Evolutionary conservation across 2,329 filamentous ascomycete genomes (phyloP), one percentile per base, ranked within the genome.

Genomic region (Fusarium mundagurra): DNA sequence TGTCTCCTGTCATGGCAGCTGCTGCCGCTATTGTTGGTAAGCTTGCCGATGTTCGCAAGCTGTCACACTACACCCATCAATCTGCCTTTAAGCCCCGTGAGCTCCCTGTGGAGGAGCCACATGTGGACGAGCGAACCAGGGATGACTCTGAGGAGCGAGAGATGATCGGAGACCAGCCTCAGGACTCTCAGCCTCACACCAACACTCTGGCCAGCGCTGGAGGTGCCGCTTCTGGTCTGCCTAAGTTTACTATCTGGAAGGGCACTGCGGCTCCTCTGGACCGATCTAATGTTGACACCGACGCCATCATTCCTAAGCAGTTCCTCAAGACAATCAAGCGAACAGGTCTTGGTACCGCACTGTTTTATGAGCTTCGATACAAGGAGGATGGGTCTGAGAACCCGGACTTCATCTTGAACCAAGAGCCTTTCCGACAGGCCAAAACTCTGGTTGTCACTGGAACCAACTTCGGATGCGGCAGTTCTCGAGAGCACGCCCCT

Each of bases 311-410:
- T 77, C 96, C 96, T 74, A 99, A 99, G 85, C 96, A 99, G 83
- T 99, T 98, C 87, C 90, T 99, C 74, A 99, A 98, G 88, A 99
- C 96, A 45, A 98, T 98, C 85, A 98, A 98, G 89, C 94, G 96
- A 67, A 97, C 96, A 4, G 96, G 96, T 74, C 93, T 99, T 16
- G 95, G 95, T 67, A 89, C 87, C 31, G 96, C 96, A 44, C 90
- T 97, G 60, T 99, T 99, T 88, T 90, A 95, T 82, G 92, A 90
- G 73, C 92, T 94, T 84, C 92, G 96, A 62, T 98, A 91, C 85
- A 90, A 93, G 75, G 84, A 90, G 16, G 92, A 94, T 77, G 93
- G 92, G 72, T 87, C 88, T 27, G 93, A 96, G 80, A 94, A 95
- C 81, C 86, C 92, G 8, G 88, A 92, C 55, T 99, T 98, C 79